Evolutionary conservation across 1,284 basidiomycete genomes (phyloP), one percentile per base, ranked within the genome.

Genomic region (Agaricales sp.): DNA sequence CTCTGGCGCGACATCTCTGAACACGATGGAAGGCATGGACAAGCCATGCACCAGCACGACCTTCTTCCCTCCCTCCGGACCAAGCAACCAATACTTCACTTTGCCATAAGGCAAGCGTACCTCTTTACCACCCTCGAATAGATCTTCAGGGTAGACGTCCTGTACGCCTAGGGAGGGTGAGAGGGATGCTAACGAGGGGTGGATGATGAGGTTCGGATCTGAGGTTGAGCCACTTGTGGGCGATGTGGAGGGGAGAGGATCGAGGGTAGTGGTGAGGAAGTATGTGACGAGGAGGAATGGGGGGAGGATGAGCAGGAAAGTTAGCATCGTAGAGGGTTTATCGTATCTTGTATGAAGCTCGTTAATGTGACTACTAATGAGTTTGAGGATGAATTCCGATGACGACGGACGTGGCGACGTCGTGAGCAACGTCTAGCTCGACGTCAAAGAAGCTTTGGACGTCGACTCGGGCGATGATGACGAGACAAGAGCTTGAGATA

Each of bases 31-130:
- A 24, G 14, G 22, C 22, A 23, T 20, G 19, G n/a, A 60, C 66
- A 22, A 16, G 84, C 84, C 85, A 55, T 86, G 82, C 4, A 88
- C 78, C n/a, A 88, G 69, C 11, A 84, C 77, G 25, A 88, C 68
- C 70, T 80, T 82, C 48, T 71, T 69, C 14, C 83, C 83, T n/a
- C 74, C 63, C 56, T 78, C 74, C 18, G 82, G 82, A 1, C 86
- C 87, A 37, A 84, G 58, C 26, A 88, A 59, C 82, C 83, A 88
- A 61, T 87, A 88, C 53, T 81, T 70, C 12, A 78, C 73, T 48
- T 69, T 67, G 46, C 85, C 86, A 52, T 73, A 71, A 0, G 84
- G 82, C 39, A 86, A 66, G 1, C 62, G 60, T 4, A 72, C 78
- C 62, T 86, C 87, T n/a, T 65, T 71, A 6, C 86, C 86, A 2